Evolutionary conservation across 202 grass and related monocot genomes (phyloP).

Genomic region (Carex sylvatica): DNA sequence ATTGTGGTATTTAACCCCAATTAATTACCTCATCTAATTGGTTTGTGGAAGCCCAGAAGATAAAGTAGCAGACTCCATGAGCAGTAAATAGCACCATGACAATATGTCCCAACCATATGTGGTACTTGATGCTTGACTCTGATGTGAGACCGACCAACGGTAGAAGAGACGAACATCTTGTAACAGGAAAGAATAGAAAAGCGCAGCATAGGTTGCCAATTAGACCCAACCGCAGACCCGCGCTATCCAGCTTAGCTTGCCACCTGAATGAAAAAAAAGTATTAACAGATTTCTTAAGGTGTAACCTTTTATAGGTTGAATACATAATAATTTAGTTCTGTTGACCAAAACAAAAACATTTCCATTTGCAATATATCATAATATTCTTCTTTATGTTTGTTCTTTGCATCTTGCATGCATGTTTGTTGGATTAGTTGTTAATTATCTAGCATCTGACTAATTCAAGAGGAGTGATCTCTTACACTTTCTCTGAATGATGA

Average conservation of each 20-base stretch:
- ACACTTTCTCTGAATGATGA: conserved; percentile 31
- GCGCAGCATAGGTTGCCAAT: conserved; percentile 42
- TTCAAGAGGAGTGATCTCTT: conserved; percentile 4
- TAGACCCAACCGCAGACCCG: conserved; percentile 26
- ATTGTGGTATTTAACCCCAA: neutral
- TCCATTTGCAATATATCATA: neutral
- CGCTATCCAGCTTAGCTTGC: conserved; percentile 40
- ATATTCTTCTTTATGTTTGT: neutral
- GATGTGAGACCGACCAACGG: conserved; percentile 50
- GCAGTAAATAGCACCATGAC: conserved; percentile 37
- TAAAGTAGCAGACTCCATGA: conserved; percentile 32
- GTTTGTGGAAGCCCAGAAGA: conserved; percentile 44
- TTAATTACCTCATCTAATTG: conserved; percentile 45
- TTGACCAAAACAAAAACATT: neutral
- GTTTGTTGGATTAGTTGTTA: neutral
- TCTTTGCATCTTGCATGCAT: no score
- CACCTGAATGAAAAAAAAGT: conserved; percentile 38
- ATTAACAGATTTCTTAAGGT: neutral
- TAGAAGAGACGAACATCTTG: conserved; percentile 40
- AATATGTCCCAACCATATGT: conserved; percentile 49
- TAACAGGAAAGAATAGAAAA: conserved; percentile 53
- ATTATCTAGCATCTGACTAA: neutral
- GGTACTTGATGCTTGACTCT: conserved; percentile 58
- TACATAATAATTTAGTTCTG: neutral
- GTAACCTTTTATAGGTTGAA: neutral